Conservation (phyloP, 2,329 filamentous ascomycete species). For the Dissoconium aciculare region DNA sequence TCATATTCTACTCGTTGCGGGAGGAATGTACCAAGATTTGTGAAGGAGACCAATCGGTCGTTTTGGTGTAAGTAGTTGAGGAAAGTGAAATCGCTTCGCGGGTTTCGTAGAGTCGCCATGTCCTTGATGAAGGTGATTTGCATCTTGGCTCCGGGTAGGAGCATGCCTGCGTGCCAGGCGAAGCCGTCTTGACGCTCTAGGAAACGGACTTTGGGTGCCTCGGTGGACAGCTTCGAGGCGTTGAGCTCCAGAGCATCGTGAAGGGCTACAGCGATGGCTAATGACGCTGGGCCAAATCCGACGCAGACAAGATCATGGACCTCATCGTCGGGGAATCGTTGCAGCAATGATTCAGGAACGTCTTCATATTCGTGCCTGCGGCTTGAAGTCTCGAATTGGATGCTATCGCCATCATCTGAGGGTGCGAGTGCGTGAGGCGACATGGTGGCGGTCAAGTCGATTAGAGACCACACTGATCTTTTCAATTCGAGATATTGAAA, state of each 20-base stretch:
- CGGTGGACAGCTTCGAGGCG: slow-evolving; percentile 21
- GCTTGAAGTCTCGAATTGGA: not conserved
- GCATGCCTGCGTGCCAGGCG: slow-evolving; percentile 90
- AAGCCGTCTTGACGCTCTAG: slow-evolving; percentile 73
- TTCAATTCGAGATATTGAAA: too few species aligned
- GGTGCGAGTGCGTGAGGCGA: slow-evolving; percentile 12
- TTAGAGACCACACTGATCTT: too few species aligned
- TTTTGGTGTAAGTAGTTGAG: slow-evolving; percentile 82
- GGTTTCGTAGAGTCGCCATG: slow-evolving; percentile 75
- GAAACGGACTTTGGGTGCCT: slow-evolving; percentile 61
- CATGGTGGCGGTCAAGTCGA: slow-evolving; percentile 8
- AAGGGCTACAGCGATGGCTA: slow-evolving; percentile 77
- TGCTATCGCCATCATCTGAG: slow-evolving; percentile 1
- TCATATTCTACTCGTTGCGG: slow-evolving; percentile 81
- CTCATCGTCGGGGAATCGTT: slow-evolving; percentile 42
- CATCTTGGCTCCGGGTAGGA: slow-evolving; percentile 86
- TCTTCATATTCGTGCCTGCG: too few species aligned
- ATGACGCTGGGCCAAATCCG: slow-evolving; percentile 81
- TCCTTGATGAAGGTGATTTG: slow-evolving; percentile 98
- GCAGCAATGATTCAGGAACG: slow-evolving; percentile 32
- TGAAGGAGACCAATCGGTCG: slow-evolving; percentile 72
- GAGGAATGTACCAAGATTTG: slow-evolving; percentile 77
- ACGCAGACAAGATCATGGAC: slow-evolving; percentile 78
- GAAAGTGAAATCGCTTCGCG: slow-evolving; percentile 84
- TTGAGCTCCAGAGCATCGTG: slow-evolving; percentile 54